Percentiles rank a stretch among this genome's conserved stretches.
Evolutionary conservation across 2,329 filamentous ascomycete species (phyloP).

Genomic region (Penicillium brevicompactum): DNA sequence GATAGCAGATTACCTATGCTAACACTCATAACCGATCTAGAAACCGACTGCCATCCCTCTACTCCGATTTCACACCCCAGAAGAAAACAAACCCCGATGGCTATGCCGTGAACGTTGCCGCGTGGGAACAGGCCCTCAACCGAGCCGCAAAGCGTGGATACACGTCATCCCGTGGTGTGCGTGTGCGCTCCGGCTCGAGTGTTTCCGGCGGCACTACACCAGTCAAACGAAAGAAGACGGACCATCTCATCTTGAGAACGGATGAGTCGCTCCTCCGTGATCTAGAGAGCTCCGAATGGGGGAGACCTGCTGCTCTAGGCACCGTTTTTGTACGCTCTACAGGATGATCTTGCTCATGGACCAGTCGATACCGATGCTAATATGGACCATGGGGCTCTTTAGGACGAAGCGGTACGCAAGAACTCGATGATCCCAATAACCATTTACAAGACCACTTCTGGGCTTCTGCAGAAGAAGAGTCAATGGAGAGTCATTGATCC

Average conservation of each 20-base stretch:
- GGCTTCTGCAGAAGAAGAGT: conserved; percentile 70
- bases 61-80: conserved; percentile 81
- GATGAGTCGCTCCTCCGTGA: conserved; percentile 67
- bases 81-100: conserved; percentile 79
- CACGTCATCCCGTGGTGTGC: conserved; percentile 45
- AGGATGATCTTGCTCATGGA: not conserved
- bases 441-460: conserved; percentile 65
- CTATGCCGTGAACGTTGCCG: conserved; percentile 75
- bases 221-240: conserved; percentile 33
- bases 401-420: conserved; percentile 69
- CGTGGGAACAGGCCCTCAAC: conserved; percentile 77
- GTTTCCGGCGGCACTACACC: not conserved
- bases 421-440: conserved; percentile 70
- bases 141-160: conserved; percentile 67
- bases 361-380: not conserved
- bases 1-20: conserved; percentile 1
- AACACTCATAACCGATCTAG: conserved; percentile 44
- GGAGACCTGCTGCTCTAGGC: conserved; percentile 77
- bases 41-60: conserved; percentile 79
- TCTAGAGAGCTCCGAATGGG: conserved; percentile 76
- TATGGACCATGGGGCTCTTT: not conserved
- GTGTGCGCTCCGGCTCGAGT: conserved; percentile 16
- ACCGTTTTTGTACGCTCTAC: conserved; percentile 63
- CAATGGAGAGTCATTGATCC: conserved; percentile 60
- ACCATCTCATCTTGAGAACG: conserved; percentile 55